These are phyloP conservation scores for Eragrostis tef DNA, from an alignment of 202 grass and related monocot species.

Conservation along the genomic window DNA sequence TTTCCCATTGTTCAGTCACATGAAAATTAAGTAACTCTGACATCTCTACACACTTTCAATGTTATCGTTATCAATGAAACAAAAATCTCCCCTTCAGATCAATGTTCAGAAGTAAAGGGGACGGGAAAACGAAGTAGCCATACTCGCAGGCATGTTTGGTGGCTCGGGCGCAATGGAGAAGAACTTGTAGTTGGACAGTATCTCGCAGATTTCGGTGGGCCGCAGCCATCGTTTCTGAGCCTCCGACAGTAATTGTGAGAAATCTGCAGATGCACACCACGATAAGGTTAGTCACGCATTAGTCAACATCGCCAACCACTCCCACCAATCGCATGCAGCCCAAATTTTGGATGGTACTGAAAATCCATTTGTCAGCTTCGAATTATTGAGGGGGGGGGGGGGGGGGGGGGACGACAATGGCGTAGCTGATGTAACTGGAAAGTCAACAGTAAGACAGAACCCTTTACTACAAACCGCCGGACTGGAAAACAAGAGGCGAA, in stretches of 20 bases:
- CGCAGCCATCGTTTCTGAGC: slow-evolving; percentile 72
- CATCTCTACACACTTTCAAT: background rate
- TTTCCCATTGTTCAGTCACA: background rate
- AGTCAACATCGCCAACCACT: slow-evolving; percentile 39
- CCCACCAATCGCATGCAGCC: slow-evolving; percentile 32
- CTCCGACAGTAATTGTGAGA: slow-evolving; percentile 65
- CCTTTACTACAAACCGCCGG: background rate
- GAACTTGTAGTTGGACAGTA: slow-evolving; percentile 68
- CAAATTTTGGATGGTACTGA: background rate
- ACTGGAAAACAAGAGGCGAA: background rate
- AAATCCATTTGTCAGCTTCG: slow-evolving; percentile 15
- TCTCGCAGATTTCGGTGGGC: slow-evolving; percentile 74
- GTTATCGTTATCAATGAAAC: background rate
- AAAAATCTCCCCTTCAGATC: background rate
- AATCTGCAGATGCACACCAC: slow-evolving; percentile 53
- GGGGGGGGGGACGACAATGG: no score
- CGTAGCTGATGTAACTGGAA: background rate
- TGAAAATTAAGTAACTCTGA: background rate
- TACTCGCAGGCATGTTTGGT: slow-evolving; percentile 74
- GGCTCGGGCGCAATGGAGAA: slow-evolving; percentile 67
- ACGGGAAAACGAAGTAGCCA: background rate
- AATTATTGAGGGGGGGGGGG: slow-evolving; percentile 43
- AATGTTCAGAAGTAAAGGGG: slow-evolving; percentile 1
- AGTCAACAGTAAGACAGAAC: background rate
- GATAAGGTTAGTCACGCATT: slow-evolving; percentile 34